Base-by-base conservation (phyloP, 805 yeast species). In the Candida ortonii region DNA sequence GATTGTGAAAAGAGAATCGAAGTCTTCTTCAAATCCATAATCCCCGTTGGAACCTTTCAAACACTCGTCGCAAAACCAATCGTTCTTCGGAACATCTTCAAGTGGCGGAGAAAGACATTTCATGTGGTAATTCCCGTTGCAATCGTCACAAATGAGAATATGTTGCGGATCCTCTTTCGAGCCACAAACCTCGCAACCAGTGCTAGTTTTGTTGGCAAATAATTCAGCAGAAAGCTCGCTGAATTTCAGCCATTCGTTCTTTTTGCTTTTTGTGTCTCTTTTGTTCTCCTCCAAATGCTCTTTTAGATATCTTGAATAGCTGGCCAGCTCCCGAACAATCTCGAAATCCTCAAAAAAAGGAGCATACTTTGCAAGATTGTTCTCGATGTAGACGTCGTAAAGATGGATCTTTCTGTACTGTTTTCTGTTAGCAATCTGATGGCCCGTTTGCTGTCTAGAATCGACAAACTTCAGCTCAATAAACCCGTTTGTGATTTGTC, bases 61-160 rank as follows among this genome's bases (percentile, higher is more conserved):
- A 58, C 97, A 89, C 37, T 72, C 73, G 31, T 81, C 82, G 57
- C 97, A 89, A 52, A 71, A 80, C 95, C 96, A 89, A 12, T 67
- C 71, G 8, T 73, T 74, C 16, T 65, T 53, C 0, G 89, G 88
- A 2, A 80, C 61, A 3, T 50, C 49, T 1, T 58, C 52, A 16
- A 82, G 46, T 2, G 78, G 78, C 3, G 82, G 82, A 10, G 59
- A 60, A n/a, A 87, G 61, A 52, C 95, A 87, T 24, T 63, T 60
- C 59, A 68, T 65, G 56, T 89, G 96, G 57, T 64, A 86, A 1
- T 75, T 71, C 33, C 69, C 70, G 39, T 81, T 77, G 52, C 96
- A 89, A 23, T 82, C 82, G 47, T 80, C 84, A 56, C 96, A 89
- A 5, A 76, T 51, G 15, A 81, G 55, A 3, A 77, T 73, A 19